Evolutionary conservation across 2,329 filamentous ascomycete genomes (phyloP), one percentile per base, ranked within the genome.

Genomic region (Pestalotiopsis sp.): DNA sequence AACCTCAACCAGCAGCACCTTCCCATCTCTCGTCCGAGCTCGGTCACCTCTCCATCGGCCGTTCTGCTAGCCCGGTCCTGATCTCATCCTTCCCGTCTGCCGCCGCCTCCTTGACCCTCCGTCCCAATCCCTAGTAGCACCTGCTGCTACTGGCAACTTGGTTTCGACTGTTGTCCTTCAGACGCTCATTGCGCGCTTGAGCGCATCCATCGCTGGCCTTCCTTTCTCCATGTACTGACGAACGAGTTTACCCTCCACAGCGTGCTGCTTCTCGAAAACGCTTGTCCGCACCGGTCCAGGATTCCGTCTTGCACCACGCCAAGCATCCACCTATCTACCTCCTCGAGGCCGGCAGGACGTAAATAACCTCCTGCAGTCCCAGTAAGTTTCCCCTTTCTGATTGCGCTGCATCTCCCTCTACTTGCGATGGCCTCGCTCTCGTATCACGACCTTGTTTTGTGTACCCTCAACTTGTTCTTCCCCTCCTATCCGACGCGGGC

Each of bases 101-200:
- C 66, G 68, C 72, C 69, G 70, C 67, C 70, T 71, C 71, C 68
- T 70, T 69, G 72, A 44, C 71, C 30, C 30, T 35, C 6, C 67
- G 72, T 72, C 74, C 70, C 70, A 70, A 64, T 70, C 69, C 69
- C 74, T 72, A 68, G 72, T 75, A 66, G 72, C 70, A 74, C 73
- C 74, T 72, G 74, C 73, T 72, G 73, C 74, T 72, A 74, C 73
- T 72, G 75, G 70, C 73, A 72, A 68, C 63, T 72, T 71, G 68
- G 72, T 73, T 57, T 24, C 22, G n/a, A 10, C 68, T 73, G 71
- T 56, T 68, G 57, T 65, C 71, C 66, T 71, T 69, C 67, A 65
- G 68, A 62, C 68, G 59, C 65, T 67, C 68, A 64, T 71, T 71
- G 71, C 71, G 71, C 70, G 68, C 69, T 68, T 66, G 71, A 68